Conservation (phyloP, 768 basidiomycete species). For the Tylopilus sp. region DNA sequence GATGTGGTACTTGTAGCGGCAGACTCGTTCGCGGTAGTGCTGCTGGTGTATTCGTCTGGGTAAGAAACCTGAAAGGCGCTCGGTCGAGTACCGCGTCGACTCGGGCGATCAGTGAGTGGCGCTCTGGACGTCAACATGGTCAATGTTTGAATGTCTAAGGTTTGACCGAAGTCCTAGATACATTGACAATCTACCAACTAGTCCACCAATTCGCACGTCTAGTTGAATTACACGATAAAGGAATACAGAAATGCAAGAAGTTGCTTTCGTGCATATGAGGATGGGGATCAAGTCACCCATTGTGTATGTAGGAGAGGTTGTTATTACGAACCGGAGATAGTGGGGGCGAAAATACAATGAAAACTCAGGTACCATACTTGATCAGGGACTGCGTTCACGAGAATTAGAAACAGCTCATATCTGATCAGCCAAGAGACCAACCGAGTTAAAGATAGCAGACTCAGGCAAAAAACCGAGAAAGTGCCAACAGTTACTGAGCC, state of each 20-base stretch:
- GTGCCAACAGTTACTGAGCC: conserved; percentile 11
- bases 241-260: conserved; percentile 8
- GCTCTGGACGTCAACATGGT: background rate
- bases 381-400: conserved; percentile 6
- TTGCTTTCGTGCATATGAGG: conserved; percentile 3
- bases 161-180: background rate
- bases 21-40: conserved; percentile 17
- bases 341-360: conserved; percentile 4
- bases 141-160: background rate
- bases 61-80: conserved; percentile 57
- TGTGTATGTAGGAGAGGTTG: conserved; percentile 4
- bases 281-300: conserved; percentile 8
- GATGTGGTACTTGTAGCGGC: conserved; percentile 21
- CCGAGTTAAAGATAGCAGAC: conserved; percentile 10
- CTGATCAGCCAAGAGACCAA: conserved; percentile 2
- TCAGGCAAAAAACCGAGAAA: conserved; percentile 2
- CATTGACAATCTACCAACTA: conserved; percentile 11
- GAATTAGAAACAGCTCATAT: background rate
- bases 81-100: conserved; percentile 37
- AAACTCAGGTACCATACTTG: conserved; percentile 13
- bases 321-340: conserved; percentile 10
- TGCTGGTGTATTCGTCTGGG: conserved; percentile 33
- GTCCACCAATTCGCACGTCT: conserved; percentile 15
- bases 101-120: conserved; percentile 3
- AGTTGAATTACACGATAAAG: conserved; percentile 5